Percentiles rank a stretch among this genome's conserved stretches.
Conservation (phyloP, 1,284 basidiomycete genomes). For the Meripilus lineatus region DNA sequence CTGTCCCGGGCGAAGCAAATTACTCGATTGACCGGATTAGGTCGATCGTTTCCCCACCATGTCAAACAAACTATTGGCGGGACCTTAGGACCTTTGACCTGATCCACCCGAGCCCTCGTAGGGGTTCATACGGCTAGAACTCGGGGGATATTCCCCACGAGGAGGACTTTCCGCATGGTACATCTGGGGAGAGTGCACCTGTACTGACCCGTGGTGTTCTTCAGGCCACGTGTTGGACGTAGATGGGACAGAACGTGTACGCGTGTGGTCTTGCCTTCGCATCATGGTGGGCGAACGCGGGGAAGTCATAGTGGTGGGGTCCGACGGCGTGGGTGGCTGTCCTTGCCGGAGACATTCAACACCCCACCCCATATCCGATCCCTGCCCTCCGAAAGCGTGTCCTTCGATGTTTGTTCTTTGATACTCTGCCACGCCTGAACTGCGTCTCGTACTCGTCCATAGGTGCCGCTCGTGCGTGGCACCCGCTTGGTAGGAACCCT, state of each 20-base stretch:
- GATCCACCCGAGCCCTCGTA: too few species aligned
- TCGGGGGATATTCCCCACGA: too few species aligned
- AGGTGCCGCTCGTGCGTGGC: slow-evolving; percentile 6
- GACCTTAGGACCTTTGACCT: too few species aligned
- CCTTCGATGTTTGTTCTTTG: not conserved
- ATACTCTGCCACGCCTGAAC: not conserved
- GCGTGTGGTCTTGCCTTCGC: slow-evolving; percentile 23
- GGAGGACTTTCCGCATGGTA: too few species aligned
- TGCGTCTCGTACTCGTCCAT: slow-evolving; percentile 7
- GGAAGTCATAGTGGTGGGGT: slow-evolving; percentile 19
- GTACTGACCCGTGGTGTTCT: slow-evolving; percentile 19
- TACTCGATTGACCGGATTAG: too few species aligned
- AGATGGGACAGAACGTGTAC: slow-evolving; percentile 23
- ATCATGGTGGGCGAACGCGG: slow-evolving; percentile 19
- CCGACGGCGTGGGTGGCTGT: slow-evolving; percentile 21
- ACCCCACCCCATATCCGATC: not conserved
- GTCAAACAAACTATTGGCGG: too few species aligned
- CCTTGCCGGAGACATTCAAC: not conserved
- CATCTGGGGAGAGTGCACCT: slow-evolving; percentile 13
- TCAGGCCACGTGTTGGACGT: slow-evolving; percentile 22
- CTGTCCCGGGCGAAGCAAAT: too few species aligned
- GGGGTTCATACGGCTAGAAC: too few species aligned
- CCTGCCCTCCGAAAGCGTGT: not conserved
- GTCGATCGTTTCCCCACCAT: too few species aligned
- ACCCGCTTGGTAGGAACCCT: slow-evolving; percentile 1